A percentile compares a stretch with the other conserved stretches of the same genome.
These are phyloP conservation scores for Glaciozyma martinii DNA, from an alignment of 768 basidiomycete genomes.

Conservation along the genomic window DNA sequence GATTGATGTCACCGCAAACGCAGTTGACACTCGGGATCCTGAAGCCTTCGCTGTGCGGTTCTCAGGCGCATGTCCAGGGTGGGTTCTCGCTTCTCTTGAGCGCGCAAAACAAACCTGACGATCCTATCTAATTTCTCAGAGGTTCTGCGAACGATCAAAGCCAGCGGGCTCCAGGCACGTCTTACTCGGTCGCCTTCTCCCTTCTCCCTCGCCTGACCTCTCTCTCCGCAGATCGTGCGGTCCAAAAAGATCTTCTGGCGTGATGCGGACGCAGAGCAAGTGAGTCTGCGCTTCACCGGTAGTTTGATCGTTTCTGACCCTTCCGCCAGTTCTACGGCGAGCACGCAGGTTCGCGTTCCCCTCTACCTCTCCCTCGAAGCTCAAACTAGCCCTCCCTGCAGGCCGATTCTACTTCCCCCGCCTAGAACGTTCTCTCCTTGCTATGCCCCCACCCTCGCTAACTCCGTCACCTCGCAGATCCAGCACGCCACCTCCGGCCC, in stretches of 20 bases:
- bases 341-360: constrained; percentile 21
- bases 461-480: background rate
- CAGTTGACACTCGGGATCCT: constrained; percentile 33
- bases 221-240: constrained; percentile 25
- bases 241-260: constrained; percentile 30
- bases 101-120: background rate
- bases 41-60: constrained; percentile 30
- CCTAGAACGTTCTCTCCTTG: constrained; percentile 4
- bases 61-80: constrained; percentile 30
- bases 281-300: background rate
- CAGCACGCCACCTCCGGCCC: constrained; percentile 31
- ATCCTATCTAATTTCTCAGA: constrained; percentile 7
- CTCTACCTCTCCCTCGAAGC: background rate
- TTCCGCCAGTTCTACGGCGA: constrained; percentile 30
- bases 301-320: background rate
- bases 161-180: constrained; percentile 24
- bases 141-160: constrained; percentile 22
- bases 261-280: constrained; percentile 24
- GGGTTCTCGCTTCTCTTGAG: background rate
- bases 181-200: background rate
- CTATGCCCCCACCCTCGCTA: background rate
- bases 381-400: background rate
- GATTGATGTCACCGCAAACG: no score
- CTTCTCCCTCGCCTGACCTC: background rate
- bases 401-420: constrained; percentile 35